A percentile compares a stretch with the other conserved stretches of the same genome.
Evolutionary conservation across 441 rosid genomes (phyloP).

Genomic region (Adansonia rubrostipa): DNA sequence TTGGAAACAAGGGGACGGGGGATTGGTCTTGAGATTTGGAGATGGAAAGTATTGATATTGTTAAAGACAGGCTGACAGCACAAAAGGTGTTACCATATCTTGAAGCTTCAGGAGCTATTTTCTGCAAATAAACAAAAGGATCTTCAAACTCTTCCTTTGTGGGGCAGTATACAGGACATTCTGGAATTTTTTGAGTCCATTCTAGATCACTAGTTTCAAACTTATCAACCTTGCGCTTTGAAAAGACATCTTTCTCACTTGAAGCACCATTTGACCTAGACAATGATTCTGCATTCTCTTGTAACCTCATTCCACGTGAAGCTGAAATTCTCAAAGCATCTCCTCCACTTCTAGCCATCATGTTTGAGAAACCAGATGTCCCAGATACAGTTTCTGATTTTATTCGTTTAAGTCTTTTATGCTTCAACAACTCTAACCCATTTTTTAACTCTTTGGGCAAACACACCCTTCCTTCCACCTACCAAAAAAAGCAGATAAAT

Average conservation of each 20-base stretch:
- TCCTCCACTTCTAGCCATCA: conserved; percentile 83
- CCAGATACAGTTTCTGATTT: conserved; percentile 57
- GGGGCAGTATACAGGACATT: conserved; percentile 90
- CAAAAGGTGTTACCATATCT: conserved; percentile 66
- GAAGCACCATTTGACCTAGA: conserved; percentile 42
- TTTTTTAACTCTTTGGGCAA: conserved; percentile 73
- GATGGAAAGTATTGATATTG: not conserved
- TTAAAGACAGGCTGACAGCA: not conserved
- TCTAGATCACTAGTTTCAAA: conserved; percentile 72
- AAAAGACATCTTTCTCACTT: conserved; percentile 51
- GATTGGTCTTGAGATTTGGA: not conserved
- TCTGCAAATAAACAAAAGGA: conserved; percentile 88
- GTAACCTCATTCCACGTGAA: conserved; percentile 77
- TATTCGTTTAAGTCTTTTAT: conserved; percentile 75
- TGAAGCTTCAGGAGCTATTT: conserved; percentile 95
- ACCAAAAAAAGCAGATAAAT: conserved; percentile 27
- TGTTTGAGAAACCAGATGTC: conserved; percentile 43
- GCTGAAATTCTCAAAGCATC: conserved; percentile 81
- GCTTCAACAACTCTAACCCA: conserved; percentile 82
- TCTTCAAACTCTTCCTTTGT: conserved; percentile 94
- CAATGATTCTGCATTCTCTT: conserved; percentile 47
- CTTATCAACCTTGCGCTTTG: conserved; percentile 74
- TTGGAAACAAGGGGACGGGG: not conserved
- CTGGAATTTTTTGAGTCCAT: conserved; percentile 89
- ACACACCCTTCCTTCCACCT: conserved; percentile 95